Conservation (phyloP, 805 yeast species). For the Cyberlindnera xylosilytica region DNA sequence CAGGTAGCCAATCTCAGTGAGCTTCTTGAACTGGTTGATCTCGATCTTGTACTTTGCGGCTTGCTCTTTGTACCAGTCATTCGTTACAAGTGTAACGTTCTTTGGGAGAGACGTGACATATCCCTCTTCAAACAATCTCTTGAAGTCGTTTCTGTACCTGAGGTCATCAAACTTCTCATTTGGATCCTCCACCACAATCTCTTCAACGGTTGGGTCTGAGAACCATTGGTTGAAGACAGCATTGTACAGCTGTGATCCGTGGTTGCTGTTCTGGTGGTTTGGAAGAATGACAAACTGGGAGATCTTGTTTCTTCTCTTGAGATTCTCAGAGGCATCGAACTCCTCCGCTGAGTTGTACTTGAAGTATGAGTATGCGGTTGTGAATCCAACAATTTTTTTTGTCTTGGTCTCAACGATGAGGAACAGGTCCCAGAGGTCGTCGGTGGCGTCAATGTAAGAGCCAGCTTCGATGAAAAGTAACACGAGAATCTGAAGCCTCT, state of each 20-base stretch:
- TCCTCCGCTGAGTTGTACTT: constrained; percentile 53
- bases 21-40: constrained; percentile 71
- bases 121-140: constrained; percentile 38
- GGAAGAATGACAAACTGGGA: constrained; percentile 88
- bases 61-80: constrained; percentile 39
- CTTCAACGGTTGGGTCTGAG: constrained; percentile 48
- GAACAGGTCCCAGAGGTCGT: constrained; percentile 78
- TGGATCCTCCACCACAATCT: constrained; percentile 92
- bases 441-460: constrained; percentile 74
- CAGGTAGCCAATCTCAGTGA: constrained; percentile 68
- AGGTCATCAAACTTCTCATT: constrained; percentile 88
- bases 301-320: constrained; percentile 60
- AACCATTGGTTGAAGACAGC: constrained; percentile 55
- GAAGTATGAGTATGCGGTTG: constrained; percentile 84
- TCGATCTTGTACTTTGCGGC: constrained; percentile 56
- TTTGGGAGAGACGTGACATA: constrained; percentile 30
- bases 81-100: constrained; percentile 24
- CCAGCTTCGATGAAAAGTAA: constrained; percentile 92
- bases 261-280: constrained; percentile 68
- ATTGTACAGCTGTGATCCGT: constrained; percentile 68
- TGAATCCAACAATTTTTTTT: constrained; percentile 65
- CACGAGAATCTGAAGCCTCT: constrained; percentile 74
- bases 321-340: constrained; percentile 41
- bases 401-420: constrained; percentile 39
- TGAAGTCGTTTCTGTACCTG: constrained; percentile 78